These are phyloP conservation scores for Alloteropsis angusta DNA, from an alignment of 202 grass and related monocot genomes.

Conservation along the genomic window DNA sequence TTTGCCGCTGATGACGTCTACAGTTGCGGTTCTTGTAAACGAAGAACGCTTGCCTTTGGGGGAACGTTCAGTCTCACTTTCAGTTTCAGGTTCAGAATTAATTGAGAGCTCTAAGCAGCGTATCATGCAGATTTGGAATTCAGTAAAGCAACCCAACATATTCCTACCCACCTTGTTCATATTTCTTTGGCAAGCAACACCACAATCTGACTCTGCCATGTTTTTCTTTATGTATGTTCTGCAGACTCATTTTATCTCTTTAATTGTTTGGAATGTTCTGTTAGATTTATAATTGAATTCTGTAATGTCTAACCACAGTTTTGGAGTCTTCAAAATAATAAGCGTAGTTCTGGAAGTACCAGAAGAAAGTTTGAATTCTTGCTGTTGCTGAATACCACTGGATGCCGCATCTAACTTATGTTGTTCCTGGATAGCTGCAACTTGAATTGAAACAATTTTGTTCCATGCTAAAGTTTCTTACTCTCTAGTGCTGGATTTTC, in stretches of 20 bases:
- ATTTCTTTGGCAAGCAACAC: slow-evolving; percentile 98
- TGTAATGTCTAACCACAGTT: background rate
- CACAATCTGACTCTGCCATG: slow-evolving; percentile 90
- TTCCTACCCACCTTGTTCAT: slow-evolving; percentile 85
- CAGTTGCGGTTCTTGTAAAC: slow-evolving; percentile 89
- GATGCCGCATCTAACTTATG: background rate
- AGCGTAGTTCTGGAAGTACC: background rate
- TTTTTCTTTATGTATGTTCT: slow-evolving; percentile 82
- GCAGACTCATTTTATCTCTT: background rate
- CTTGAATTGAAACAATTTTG: background rate
- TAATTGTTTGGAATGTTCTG: slow-evolving; percentile 18
- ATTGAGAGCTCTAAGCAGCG: slow-evolving; percentile 62
- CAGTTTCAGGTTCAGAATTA: slow-evolving; percentile 46
- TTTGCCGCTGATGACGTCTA: slow-evolving; percentile 83
- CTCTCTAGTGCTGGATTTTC: background rate
- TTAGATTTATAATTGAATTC: background rate
- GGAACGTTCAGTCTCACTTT: slow-evolving; percentile 31
- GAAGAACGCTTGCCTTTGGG: slow-evolving; percentile 34
- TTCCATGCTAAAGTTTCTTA: background rate
- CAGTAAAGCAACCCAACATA: slow-evolving; percentile 77
- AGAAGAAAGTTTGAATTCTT: background rate
- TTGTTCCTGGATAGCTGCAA: background rate
- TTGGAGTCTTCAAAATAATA: background rate
- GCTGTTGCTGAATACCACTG: background rate
- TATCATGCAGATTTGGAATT: slow-evolving; percentile 62